Evolutionary conservation across 139 green algal species (phyloP), one percentile per base, ranked within the genome.

Genomic region (Spirogloea muscicola): DNA sequence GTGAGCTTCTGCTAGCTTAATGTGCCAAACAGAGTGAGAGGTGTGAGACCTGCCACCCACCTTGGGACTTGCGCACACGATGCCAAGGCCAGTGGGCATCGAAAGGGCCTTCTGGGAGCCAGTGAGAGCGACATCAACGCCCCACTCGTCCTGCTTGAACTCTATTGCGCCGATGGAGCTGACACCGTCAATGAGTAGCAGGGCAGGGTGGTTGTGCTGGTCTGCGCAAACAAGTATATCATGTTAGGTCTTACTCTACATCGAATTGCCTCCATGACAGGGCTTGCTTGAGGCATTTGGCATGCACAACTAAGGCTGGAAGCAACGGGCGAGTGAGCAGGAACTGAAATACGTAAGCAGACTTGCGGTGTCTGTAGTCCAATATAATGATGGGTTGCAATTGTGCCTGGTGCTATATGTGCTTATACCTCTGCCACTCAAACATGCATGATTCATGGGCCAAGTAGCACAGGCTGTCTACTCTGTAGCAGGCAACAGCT

Each of bases 51-150:
- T n/a, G n/a, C n/a, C n/a, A n/a, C n/a, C n/a, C n/a, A n/a, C n/a
- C n/a, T n/a, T 96, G n/a, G 86, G 68, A 0, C 81, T 89, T 0
- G 85, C 91, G 49, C 87, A 92, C 29, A 97, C 85, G 40, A 97
- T 83, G 3, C 77, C 91, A 5, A 98, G 85, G 57, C 94, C 94
- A 0, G 94, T 98, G 34, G 94, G 94, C 81, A 98, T 78, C 27
- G 88, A 95, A 42, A 98, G 87, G 37, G 94, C 94, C 84, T 98
- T 98, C 83, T 98, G 94, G 4, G 83, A 92, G 36, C 93, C 93
- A 13, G 94, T 98, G 27, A 98, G 88, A 18, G 93, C 94, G 43
- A 97, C 87, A 82, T 98, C 94, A 27, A 98, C 94, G 16, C 88
- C n/a, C 60, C 2, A 74, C 27, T 96, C 82, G 77, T 98, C 94